phyloP scores from a whole-genome alignment of 768 basidiomycete genomes.

The Tylopilus plumbeoviolaceoides region DNA sequence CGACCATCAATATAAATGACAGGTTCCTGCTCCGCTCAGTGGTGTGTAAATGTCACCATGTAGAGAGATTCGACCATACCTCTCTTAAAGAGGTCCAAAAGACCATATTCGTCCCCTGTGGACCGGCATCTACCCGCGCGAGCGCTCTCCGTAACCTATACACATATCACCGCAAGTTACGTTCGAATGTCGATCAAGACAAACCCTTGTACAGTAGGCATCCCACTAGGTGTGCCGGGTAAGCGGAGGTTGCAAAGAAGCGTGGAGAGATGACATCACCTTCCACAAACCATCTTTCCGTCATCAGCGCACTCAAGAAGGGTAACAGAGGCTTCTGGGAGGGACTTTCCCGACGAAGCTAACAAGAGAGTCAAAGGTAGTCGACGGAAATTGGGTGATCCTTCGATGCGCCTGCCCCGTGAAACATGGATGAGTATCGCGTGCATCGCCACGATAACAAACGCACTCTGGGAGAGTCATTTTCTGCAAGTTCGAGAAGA shows the following conservation, averaged over 20 bases:
- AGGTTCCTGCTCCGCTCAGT: conserved; percentile 59
- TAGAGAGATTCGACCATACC: conserved; percentile 36
- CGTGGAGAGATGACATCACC: conserved; percentile 38
- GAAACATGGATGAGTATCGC: conserved; percentile 4
- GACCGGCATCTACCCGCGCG: conserved; percentile 73
- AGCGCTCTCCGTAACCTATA: conserved; percentile 74
- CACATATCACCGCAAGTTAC: not conserved
- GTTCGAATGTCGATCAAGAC: not conserved
- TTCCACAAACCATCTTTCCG: conserved; percentile 72
- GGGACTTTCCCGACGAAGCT: conserved; percentile 20
- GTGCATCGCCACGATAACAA: not conserved
- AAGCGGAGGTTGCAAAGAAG: conserved; percentile 20
- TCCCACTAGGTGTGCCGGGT: conserved; percentile 54
- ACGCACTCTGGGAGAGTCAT: conserved; percentile 90
- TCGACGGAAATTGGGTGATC: conserved; percentile 89
- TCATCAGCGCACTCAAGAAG: conserved; percentile 34
- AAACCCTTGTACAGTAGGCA: conserved; percentile 86
- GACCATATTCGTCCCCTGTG: conserved; percentile 68
- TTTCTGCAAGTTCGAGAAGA: conserved; percentile 92
- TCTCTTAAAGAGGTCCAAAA: conserved; percentile 97
- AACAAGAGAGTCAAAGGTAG: conserved; percentile 58
- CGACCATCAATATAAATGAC: conserved; percentile 85
- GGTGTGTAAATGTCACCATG: not conserved
- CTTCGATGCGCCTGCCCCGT: conserved; percentile 71
- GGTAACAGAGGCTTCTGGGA: conserved; percentile 32